Base-by-base conservation (phyloP, 2,329 filamentous ascomycete genomes). In the Zymoseptoria pseudotritici region DNA sequence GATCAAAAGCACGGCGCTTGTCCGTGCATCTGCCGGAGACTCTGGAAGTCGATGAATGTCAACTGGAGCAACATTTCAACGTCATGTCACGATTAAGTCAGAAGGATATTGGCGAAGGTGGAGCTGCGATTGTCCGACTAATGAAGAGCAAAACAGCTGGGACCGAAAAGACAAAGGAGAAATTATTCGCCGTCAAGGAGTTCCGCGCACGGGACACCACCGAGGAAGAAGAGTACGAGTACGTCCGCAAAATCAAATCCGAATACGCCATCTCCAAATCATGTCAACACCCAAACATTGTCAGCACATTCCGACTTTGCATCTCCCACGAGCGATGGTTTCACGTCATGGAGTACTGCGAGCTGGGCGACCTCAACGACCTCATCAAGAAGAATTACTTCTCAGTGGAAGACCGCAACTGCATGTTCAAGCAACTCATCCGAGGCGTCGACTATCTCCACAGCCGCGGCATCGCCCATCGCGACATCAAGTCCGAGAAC, bases 311-410 rank as follows among this genome's bases (percentile, higher is more conserved):
- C 58, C 84, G 87, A 29, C 80, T 96, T 5, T 94, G 90, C 76
- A 63, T 66, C 29, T 82, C 91, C 66, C 83, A 86, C 66, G 85
- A 84, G 31, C 85, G 87, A 49, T 95, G 89, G 88, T 92, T 91
- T 72, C 90, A 95, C 72, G 90, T 96, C 58, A 96, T 96, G 91
- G 90, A 96, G 72, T 95, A 89, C 73, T 96, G 91, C 76, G 82
- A 84, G 2, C 85, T 90, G 66, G 91, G 91, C 53, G 91, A 96
- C 70, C 78, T 96, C 5, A 93, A 88, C 72, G 80, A 81, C 63
- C 77, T 96, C 11, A 86, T 95, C 49, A 83, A 86, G 65, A 71
- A 87, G 72, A 83, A 83, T 36, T 87, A 88, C 67, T 83, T 95
- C 64, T 83, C 79, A 59, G 76, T 79, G 2, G 81, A 86, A 6